Evolutionary conservation across 305 asterid species (phyloP).

Genomic region (Solanum hybrid): DNA sequence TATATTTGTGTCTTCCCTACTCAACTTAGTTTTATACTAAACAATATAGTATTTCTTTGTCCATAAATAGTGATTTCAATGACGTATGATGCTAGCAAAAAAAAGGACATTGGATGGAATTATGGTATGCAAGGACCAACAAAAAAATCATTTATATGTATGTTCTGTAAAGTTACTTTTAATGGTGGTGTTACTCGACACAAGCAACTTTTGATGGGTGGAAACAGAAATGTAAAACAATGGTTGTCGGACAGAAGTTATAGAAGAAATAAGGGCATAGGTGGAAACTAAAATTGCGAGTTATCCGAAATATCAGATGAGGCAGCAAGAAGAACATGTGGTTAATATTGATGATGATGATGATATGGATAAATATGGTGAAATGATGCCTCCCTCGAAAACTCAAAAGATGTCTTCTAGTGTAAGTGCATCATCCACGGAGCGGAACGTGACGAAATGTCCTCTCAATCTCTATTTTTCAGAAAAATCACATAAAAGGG

Average conservation of each 20-base stretch:
- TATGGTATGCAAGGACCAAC: not conserved
- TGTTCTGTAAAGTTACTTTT: not conserved
- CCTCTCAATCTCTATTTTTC: not conserved
- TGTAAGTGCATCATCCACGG: not conserved
- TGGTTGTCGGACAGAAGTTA: not conserved
- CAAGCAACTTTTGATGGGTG: not conserved
- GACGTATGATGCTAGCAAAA: not conserved
- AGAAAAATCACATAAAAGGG: not conserved
- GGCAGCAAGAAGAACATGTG: not conserved
- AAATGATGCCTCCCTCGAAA: not conserved
- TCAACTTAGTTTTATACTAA: not conserved
- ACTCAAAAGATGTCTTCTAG: not conserved
- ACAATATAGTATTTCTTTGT: not conserved
- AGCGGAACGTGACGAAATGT: not conserved
- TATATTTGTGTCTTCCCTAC: not conserved
- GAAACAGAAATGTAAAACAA: not conserved
- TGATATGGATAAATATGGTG: not conserved
- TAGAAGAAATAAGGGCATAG: not conserved
- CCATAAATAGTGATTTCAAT: not conserved
- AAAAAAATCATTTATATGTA: not conserved
- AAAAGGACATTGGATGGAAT: not conserved
- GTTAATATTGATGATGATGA: not conserved
- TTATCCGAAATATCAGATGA: not conserved
- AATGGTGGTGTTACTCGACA: not conserved
- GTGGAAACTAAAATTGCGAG: not conserved